Evolutionary conservation across 2,329 filamentous ascomycete genomes (phyloP).

Genomic region (Calonectria multiphialidica): DNA sequence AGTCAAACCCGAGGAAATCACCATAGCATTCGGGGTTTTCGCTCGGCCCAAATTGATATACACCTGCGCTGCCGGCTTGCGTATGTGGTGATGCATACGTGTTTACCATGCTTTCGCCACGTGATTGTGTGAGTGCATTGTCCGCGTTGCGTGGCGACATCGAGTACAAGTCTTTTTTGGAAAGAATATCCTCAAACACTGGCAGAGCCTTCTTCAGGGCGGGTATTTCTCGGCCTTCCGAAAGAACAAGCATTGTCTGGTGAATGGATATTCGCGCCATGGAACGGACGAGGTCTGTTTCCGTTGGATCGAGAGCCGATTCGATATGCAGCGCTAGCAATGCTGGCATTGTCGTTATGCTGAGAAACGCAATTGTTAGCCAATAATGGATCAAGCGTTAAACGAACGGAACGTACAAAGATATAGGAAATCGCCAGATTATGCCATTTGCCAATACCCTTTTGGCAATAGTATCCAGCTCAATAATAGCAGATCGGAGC

Average conservation of each 20-base stretch:
- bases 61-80: background rate
- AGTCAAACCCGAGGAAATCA: constrained; percentile 8
- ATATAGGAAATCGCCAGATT: constrained; percentile 6
- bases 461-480: constrained; percentile 26
- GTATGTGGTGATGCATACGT: background rate
- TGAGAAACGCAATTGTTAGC: background rate
- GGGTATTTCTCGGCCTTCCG: background rate
- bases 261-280: constrained; percentile 16
- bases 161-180: background rate
- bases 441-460: constrained; percentile 16
- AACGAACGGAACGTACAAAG: constrained; percentile 21
- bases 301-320: constrained; percentile 13
- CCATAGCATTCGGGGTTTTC: background rate
- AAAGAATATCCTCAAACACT: background rate
- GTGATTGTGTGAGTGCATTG: background rate
- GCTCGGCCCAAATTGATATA: background rate
- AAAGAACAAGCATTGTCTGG: constrained; percentile 9
- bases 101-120: background rate
- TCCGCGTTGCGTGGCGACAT: background rate
- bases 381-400: background rate
- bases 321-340: constrained; percentile 24
- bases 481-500: constrained; percentile 21
- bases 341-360: constrained; percentile 12
- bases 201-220: background rate
- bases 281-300: constrained; percentile 12